Conservation (phyloP, 2,329 filamentous ascomycete species). For the Neonectria ditissima region DNA sequence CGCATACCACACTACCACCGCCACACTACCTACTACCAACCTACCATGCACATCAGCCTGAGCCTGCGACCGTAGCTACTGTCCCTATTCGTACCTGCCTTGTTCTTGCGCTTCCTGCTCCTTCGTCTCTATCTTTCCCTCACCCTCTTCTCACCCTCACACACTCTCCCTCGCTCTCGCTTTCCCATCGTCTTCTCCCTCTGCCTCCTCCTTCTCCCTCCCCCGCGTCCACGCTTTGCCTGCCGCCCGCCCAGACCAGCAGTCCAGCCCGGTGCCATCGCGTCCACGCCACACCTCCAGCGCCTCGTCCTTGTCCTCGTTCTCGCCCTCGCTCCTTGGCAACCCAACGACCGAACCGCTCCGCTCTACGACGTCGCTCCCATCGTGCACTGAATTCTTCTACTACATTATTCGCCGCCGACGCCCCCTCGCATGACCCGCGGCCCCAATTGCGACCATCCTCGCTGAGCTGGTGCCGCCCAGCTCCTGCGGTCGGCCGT, state of each 20-base stretch:
- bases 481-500: constrained; percentile 50
- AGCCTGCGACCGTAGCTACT: constrained; percentile 24
- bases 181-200: not conserved
- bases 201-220: not conserved
- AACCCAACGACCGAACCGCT: constrained; percentile 30
- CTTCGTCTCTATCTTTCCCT: constrained; percentile 3
- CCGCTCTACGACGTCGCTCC: constrained; percentile 18
- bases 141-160: constrained; percentile 3
- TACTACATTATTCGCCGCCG: constrained; percentile 16
- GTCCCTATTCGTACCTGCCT: constrained; percentile 13
- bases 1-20: constrained; percentile 12
- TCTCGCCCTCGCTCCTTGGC: constrained; percentile 30
- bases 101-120: constrained; percentile 18
- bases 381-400: constrained; percentile 17
- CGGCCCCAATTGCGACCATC: constrained; percentile 41
- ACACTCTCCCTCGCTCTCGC: constrained; percentile 6
- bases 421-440: constrained; percentile 43
- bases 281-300: constrained; percentile 42
- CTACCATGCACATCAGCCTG: constrained; percentile 24
- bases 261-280: constrained; percentile 38
- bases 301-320: constrained; percentile 38
- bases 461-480: constrained; percentile 51
- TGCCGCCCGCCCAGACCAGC: constrained; percentile 33
- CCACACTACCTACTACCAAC: constrained; percentile 9
- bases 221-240: constrained; percentile 14